These are phyloP conservation scores for Globisporangium radiosum DNA, from an alignment of 352 stramenopile genomes.

Conservation along the genomic window DNA sequence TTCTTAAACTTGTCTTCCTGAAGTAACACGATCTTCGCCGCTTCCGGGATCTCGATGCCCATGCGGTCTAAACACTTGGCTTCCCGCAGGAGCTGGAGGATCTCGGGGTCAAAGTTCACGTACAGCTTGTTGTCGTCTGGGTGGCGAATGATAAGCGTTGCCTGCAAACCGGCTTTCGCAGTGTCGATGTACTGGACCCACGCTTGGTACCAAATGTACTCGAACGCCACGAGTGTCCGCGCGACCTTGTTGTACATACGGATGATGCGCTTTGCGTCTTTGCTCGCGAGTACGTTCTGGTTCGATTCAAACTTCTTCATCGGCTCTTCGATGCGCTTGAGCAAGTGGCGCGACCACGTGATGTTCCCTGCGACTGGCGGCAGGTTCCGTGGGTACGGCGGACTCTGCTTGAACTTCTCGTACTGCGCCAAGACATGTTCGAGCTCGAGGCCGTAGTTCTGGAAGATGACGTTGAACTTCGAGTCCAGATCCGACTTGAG, in stretches of 20 bases:
- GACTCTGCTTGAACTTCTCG: conserved; percentile 97
- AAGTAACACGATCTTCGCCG: conserved; percentile 96
- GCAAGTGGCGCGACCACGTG: conserved; percentile 95
- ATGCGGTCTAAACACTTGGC: conserved; percentile 98
- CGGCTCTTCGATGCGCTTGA: conserved; percentile 98
- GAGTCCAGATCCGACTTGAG: conserved; percentile 98
- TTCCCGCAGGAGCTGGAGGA: conserved; percentile 96
- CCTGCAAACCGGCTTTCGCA: conserved; percentile 96
- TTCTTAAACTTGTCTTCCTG: conserved; percentile 99
- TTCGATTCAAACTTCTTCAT: conserved; percentile 99
- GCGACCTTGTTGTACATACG: conserved; percentile 99
- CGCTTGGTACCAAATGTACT: conserved; percentile 99
- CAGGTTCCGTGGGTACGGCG: conserved; percentile 94
- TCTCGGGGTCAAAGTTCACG: conserved; percentile 99
- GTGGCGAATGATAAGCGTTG: conserved; percentile 98
- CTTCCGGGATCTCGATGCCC: conserved; percentile 97
- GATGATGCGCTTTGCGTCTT: conserved; percentile 97
- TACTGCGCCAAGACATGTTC: conserved; percentile 98
- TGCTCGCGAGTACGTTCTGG: conserved; percentile 95
- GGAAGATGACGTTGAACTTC: conserved; percentile 99
- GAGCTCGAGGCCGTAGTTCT: conserved; percentile 98
- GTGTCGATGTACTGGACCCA: conserved; percentile 98
- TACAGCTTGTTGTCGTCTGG: conserved; percentile 97
- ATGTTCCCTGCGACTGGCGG: conserved; percentile 98
- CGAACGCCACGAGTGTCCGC: conserved; percentile 95